Conservation (phyloP, 306 rosid genomes). For the Sindora glabra region DNA sequence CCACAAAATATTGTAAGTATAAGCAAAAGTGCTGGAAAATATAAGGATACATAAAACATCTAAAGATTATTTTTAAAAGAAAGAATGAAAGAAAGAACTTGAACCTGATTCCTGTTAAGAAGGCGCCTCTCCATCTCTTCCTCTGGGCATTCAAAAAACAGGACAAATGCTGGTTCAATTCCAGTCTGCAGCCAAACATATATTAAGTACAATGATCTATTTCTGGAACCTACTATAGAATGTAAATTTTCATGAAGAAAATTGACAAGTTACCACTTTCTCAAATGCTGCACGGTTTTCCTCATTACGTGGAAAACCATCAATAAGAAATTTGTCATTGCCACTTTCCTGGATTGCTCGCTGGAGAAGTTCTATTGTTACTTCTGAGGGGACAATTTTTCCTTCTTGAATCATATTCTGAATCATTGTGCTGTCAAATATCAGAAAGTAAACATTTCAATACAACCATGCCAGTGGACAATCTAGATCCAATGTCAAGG, state of each 20-base stretch:
- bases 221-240: not conserved
- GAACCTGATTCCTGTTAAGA: conserved; percentile 79
- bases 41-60: not conserved
- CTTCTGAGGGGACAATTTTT: conserved; percentile 91
- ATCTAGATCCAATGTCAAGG: conserved; percentile 3
- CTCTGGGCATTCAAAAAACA: conserved; percentile 80
- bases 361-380: conserved; percentile 86
- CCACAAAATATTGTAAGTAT: not conserved
- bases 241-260: not conserved
- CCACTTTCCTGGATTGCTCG: conserved; percentile 67
- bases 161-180: conserved; percentile 76
- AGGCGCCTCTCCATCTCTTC: conserved; percentile 95
- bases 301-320: conserved; percentile 99
- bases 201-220: not conserved
- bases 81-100: not conserved
- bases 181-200: conserved; percentile 55
- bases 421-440: conserved; percentile 75
- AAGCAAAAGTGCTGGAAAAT: not conserved
- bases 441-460: conserved; percentile 12
- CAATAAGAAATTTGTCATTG: conserved; percentile 90
- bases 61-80: not conserved
- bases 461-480: not conserved
- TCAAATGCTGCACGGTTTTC: conserved; percentile 99
- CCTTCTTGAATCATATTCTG: conserved; percentile 94
- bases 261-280: conserved; percentile 52